Evolutionary conservation across 1,284 basidiomycete genomes (phyloP).

Genomic region (Boletus mariae): DNA sequence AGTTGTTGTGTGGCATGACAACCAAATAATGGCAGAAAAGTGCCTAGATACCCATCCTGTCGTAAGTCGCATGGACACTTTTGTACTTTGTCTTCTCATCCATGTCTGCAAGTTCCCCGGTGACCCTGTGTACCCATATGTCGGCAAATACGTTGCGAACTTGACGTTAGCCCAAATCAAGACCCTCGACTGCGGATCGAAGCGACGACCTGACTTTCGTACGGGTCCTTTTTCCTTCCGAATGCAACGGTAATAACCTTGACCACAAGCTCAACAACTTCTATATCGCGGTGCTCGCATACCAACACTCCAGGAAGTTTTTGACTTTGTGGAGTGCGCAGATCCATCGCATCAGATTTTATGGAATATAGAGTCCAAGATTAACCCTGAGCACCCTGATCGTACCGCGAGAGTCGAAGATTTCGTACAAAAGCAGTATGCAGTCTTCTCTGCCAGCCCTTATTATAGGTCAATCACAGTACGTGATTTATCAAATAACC

Average conservation of each 20-base stretch:
- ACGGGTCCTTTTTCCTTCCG: slow-evolving; percentile 25
- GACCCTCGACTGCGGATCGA: slow-evolving; percentile 76
- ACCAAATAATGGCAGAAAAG: slow-evolving; percentile 56
- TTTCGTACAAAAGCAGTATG: slow-evolving; percentile 64
- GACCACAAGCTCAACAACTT: slow-evolving; percentile 53
- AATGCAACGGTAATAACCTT: slow-evolving; percentile 7
- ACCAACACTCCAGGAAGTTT: slow-evolving; percentile 69
- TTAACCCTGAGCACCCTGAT: slow-evolving; percentile 56
- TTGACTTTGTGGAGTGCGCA: slow-evolving; percentile 70
- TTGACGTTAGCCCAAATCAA: slow-evolving; percentile 74
- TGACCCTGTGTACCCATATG: slow-evolving; percentile 66
- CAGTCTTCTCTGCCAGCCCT: slow-evolving; percentile 51
- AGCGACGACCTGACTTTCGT: slow-evolving; percentile 60
- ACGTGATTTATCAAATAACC: slow-evolving; percentile 19
- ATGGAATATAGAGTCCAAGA: slow-evolving; percentile 82
- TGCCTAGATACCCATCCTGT: slow-evolving; percentile 64
- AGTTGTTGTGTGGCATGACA: slow-evolving; percentile 79
- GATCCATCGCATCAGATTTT: slow-evolving; percentile 56
- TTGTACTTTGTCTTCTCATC: slow-evolving; percentile 4
- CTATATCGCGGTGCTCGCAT: slow-evolving; percentile 66
- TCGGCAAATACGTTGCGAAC: slow-evolving; percentile 72
- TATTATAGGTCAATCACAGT: slow-evolving; percentile 63
- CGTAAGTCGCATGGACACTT: slow-evolving; percentile 35
- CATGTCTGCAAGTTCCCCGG: slow-evolving; percentile 38
- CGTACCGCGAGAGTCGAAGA: slow-evolving; percentile 58